These are phyloP conservation scores for Penicillium canescens DNA, from an alignment of 495 filamentous ascomycete species.

Conservation along the genomic window DNA sequence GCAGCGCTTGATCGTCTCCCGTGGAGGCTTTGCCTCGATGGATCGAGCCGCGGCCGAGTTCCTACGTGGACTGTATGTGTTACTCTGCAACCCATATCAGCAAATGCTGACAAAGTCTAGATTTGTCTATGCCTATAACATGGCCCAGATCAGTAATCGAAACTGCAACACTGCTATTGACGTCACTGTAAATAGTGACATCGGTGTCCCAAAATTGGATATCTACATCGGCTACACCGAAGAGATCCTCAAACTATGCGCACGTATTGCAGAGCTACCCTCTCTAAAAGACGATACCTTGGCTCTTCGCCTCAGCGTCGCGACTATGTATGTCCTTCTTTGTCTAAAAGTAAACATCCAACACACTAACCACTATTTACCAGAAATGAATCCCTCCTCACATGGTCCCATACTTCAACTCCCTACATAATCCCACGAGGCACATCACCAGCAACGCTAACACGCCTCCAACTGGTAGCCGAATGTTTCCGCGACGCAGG, in stretches of 20 bases:
- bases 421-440: conserved; percentile 37
- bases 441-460: conserved; percentile 28
- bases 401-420: conserved; percentile 35
- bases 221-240: conserved; percentile 49
- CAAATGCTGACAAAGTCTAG: conserved; percentile 12
- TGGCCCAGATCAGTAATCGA: conserved; percentile 41
- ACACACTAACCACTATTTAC: background rate
- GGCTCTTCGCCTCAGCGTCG: conserved; percentile 29
- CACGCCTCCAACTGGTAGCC: conserved; percentile 43
- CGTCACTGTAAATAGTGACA: conserved; percentile 20
- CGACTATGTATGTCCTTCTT: conserved; percentile 31
- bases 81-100: background rate
- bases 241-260: conserved; percentile 42
- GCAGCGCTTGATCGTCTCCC: conserved; percentile 38
- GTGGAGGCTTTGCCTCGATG: conserved; percentile 37
- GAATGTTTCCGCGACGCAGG: conserved; percentile 46
- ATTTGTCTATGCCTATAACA: conserved; percentile 41
- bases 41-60: conserved; percentile 38
- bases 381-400: conserved; percentile 40
- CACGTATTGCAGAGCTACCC: conserved; percentile 38
- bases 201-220: conserved; percentile 36
- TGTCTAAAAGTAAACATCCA: background rate
- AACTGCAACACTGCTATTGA: conserved; percentile 21
- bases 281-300: conserved; percentile 22
- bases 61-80: conserved; percentile 40